phyloP scores from a whole-genome alignment of 805 yeast genomes.

The Sugiyamaella lignohabitans region DNA sequence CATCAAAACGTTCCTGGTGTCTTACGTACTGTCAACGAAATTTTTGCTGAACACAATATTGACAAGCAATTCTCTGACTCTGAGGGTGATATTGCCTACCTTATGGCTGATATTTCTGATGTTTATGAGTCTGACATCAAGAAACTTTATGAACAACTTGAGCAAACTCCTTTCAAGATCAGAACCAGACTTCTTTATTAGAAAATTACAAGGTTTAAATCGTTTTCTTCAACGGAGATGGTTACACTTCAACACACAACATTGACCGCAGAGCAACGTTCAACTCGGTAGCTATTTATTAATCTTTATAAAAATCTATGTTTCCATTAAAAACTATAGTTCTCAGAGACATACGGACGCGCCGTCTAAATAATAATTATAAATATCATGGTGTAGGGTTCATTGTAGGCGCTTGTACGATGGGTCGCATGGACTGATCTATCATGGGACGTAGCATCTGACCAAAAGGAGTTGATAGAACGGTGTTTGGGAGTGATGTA shows the following conservation, averaged over 20 bases:
- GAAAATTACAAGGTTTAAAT: too few relatives aligned
- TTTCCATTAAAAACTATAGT: background rate
- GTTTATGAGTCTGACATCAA: conserved; percentile 80
- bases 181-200: conserved; percentile 85
- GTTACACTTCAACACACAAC: background rate
- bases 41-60: conserved; percentile 88
- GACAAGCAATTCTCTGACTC: conserved; percentile 98
- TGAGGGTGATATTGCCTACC: conserved; percentile 89
- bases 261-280: conserved; percentile 1
- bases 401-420: conserved; percentile 14
- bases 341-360: too few relatives aligned
- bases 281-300: conserved; percentile 11
- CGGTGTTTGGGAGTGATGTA: conserved; percentile 46
- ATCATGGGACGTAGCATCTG: conserved; percentile 39
- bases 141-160: conserved; percentile 74
- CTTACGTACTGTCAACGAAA: conserved; percentile 92
- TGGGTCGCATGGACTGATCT: conserved; percentile 21
- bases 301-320: background rate
- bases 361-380: too few relatives aligned
- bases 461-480: conserved; percentile 46
- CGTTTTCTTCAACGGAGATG: conserved; percentile 9
- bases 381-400: conserved; percentile 14
- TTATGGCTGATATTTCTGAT: conserved; percentile 94
- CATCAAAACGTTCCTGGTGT: conserved; percentile 99
- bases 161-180: conserved; percentile 83